Base-by-base conservation (phyloP, 2,329 filamentous ascomycete genomes). In the Aspergillus flavus region DNA sequence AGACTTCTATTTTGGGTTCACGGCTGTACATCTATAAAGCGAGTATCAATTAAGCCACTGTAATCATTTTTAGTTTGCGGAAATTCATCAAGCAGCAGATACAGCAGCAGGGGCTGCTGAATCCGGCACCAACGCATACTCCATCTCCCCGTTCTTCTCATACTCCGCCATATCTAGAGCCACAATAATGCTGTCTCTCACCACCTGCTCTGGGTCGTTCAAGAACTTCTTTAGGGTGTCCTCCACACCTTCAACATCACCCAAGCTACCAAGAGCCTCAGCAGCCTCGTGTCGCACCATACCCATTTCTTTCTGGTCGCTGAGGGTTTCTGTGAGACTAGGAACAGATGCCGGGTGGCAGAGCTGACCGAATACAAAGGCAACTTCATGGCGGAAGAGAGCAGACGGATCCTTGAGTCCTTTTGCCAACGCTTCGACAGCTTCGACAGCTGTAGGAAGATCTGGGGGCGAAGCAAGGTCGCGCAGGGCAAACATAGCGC, bases 211-310 rank as follows among this genome's bases (percentile, higher is more conserved):
- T 65, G 93, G 88, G 77, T 99, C 96, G 67, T 97, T 83, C 68
- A 98, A 80, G 80, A 97, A 98, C 67, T 84, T 85, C 79, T 87
- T 92, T 73, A 99, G 77, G 4, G 88, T 90, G 61, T 93, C 92
- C 75, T 97, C 94, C 14, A 99, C 95, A 23, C 94, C 94, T 55
- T 93, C 91, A 78, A 97, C 94, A 26, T 96, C 93, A 28, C 95
- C 96, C 36, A 99, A 84, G 73, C 94, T 96, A 30, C 95, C 95
- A 30, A 99, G 87, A 28, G 95, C 95, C 81, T 99, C 95, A 1
- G 96, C 95, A 56, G 95, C 96, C 81, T 99, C 95, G 75, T 99
- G 95, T 61, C 95, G 89, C 61, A 99, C 95, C 95, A 99, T 99
- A 73, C 94, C 93, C 28, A 88, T 91, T 81, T 99, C 95, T 61